phyloP scores from a whole-genome alignment of 352 stramenopile species.

The Pseudoperonospora humuli region DNA sequence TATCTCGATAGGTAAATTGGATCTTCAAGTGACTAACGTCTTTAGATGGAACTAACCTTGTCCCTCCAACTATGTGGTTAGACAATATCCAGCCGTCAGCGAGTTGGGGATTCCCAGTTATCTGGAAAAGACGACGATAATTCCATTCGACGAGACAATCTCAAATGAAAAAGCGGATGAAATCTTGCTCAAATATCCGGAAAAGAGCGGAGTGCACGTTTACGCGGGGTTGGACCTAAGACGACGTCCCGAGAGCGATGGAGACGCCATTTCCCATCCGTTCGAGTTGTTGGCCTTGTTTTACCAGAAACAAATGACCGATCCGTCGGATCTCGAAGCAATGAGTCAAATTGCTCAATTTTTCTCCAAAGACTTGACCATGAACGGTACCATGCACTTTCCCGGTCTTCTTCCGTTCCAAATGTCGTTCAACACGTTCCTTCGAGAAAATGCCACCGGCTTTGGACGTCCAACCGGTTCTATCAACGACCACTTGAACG shows the following conservation, averaged over 20 bases:
- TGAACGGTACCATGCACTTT: slow-evolving; percentile 28
- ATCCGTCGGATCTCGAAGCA: slow-evolving; percentile 20
- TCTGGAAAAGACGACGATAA: slow-evolving; percentile 28
- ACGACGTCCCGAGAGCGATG: too few relatives aligned
- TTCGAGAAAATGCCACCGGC: slow-evolving; percentile 30
- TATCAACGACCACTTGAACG: slow-evolving; percentile 7
- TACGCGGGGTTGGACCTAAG: slow-evolving; percentile 56
- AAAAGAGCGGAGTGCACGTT: slow-evolving; percentile 25
- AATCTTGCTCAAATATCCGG: slow-evolving; percentile 34
- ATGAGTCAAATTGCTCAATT: slow-evolving; percentile 39
- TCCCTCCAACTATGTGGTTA: too few relatives aligned
- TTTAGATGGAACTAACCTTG: too few relatives aligned
- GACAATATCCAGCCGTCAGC: slow-evolving; percentile 30
- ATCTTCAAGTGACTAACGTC: too few relatives aligned
- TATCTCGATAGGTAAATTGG: slow-evolving; percentile 29
- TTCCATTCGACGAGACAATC: slow-evolving; percentile 23
- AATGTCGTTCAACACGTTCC: slow-evolving; percentile 44
- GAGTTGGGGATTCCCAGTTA: slow-evolving; percentile 43
- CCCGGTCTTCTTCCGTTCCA: slow-evolving; percentile 48
- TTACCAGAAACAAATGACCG: slow-evolving; percentile 27
- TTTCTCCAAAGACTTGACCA: slow-evolving; percentile 23
- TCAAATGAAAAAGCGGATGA: slow-evolving; percentile 34
- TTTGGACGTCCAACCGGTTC: too few relatives aligned
- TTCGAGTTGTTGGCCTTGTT: slow-evolving; percentile 35
- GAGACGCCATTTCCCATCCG: slow-evolving; percentile 3